Base-by-base conservation (phyloP, 2,329 filamentous ascomycete genomes). In the Diaporthe citriasiana region DNA sequence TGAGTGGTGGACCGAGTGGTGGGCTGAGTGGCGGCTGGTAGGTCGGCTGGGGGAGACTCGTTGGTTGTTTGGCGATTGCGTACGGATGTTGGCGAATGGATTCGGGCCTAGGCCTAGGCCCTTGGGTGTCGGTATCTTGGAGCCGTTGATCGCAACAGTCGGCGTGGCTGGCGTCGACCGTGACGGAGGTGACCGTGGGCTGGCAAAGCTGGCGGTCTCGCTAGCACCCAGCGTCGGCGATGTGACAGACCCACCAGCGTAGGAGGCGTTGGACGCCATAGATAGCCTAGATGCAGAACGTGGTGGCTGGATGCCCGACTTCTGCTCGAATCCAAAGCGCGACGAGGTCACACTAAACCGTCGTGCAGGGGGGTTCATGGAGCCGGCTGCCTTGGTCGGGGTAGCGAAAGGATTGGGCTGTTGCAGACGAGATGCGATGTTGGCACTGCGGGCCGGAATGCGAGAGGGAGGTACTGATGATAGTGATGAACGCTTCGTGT, bases 191-290 rank as follows among this genome's bases (percentile, higher is more conserved):
- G 86, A 86, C 15, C 89, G 84, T 4, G 87, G 82, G 1, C 85
- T 85, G 4, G 89, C 89, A 73, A 87, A 88, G 65, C 89, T 91
- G 2, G 90, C 89, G 3, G 87, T 84, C 42, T 87, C 84, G 25
- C 80, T 81, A 3, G 82, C 74, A 1, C 80, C 81, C 40, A 87
- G 78, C 6, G 79, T 79, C 1, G 87, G 84, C 19, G 87, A 86
- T 88, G 85, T 25, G 84, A 82, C 53, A 86, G 82, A 53, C 33
- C 63, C 63, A 13, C 68, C 68, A 5, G 74, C 74, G 19, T 63
- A 74, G 4, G 74, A 75, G 7, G 74, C 74, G 4, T 65, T 66
- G 17, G 74, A 75, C n/a, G 50, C 71, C 42, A 51, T 50, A 13
- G 88, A 88, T 27, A 89, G 83, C 5, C 83, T 83, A 4, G 77